Evolutionary conservation across 139 green algal species (phyloP).

Genomic region (Eudorina sp.): DNA sequence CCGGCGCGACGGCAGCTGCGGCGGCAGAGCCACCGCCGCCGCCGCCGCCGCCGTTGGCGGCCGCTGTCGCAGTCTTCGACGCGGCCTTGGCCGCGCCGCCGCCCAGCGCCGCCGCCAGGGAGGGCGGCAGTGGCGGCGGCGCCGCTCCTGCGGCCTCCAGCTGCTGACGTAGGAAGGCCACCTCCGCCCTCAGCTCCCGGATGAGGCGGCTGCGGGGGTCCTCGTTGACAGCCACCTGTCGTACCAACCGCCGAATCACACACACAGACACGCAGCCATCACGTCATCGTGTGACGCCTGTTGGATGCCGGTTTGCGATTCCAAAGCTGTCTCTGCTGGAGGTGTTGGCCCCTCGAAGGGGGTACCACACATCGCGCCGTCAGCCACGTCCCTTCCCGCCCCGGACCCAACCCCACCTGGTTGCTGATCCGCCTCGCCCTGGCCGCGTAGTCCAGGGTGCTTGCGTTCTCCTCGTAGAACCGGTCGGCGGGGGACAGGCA

Average conservation of each 20-base stretch:
- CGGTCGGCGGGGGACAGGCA: conserved; percentile 59
- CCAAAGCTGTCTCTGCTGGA: too few relatives aligned
- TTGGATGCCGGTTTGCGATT: too few relatives aligned
- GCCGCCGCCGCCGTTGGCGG: neutral
- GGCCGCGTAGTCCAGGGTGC: conserved; percentile 72
- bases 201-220: conserved; percentile 70
- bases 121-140: neutral
- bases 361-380: too few relatives aligned
- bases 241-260: too few relatives aligned
- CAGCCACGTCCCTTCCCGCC: too few relatives aligned
- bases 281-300: too few relatives aligned
- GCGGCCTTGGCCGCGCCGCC: neutral
- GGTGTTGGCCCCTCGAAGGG: too few relatives aligned
- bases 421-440: conserved; percentile 61
- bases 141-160: conserved; percentile 34
- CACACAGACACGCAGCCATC: too few relatives aligned
- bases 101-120: neutral
- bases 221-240: conserved; percentile 71
- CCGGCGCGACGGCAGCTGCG: neutral
- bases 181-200: conserved; percentile 65
- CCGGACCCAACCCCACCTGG: conserved; percentile 49
- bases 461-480: conserved; percentile 65
- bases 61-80: neutral
- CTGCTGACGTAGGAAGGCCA: conserved; percentile 64
- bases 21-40: neutral